These are phyloP conservation scores for Euphrasia arctica DNA, from an alignment of 305 asterid species.

Conservation along the genomic window DNA sequence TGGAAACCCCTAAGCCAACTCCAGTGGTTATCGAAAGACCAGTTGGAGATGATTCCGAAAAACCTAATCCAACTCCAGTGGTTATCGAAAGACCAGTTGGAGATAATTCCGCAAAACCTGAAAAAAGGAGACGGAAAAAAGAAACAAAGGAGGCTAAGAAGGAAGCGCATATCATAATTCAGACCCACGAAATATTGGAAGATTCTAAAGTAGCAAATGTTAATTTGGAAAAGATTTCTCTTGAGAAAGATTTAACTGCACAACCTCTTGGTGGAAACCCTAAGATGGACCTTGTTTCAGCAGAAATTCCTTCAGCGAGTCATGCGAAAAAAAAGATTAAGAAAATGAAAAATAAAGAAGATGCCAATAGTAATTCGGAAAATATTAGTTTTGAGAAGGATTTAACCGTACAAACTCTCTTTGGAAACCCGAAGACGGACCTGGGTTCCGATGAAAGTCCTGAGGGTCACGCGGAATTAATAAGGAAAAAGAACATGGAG, in stretches of 20 bases:
- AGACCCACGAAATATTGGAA: slow-evolving; percentile 23
- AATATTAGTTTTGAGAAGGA: neutral
- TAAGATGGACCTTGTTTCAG: slow-evolving; percentile 23
- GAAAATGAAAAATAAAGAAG: slow-evolving; percentile 20
- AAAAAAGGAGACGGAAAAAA: neutral
- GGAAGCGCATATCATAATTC: slow-evolving; percentile 22
- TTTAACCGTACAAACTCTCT: no score
- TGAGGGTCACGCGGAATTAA: slow-evolving; percentile 28
- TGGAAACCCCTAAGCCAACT: slow-evolving; percentile 34
- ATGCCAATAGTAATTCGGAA: slow-evolving; percentile 24
- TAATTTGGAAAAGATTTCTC: slow-evolving; percentile 3
- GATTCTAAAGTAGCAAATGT: slow-evolving; percentile 11
- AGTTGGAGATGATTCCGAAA: no score
- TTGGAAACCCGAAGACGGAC: slow-evolving; percentile 11
- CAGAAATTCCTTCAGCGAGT: slow-evolving; percentile 28
- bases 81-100: slow-evolving; percentile 22
- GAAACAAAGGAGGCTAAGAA: slow-evolving; percentile 21
- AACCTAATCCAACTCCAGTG: slow-evolving; percentile 17
- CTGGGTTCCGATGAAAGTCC: slow-evolving; percentile 18
- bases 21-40: slow-evolving; percentile 29
- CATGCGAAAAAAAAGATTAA: slow-evolving; percentile 4
- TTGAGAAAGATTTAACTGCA: slow-evolving; percentile 17
- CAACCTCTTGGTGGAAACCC: slow-evolving; percentile 29
- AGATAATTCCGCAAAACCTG: slow-evolving; percentile 10
- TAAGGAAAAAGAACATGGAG: slow-evolving; percentile 21